phyloP scores from a whole-genome alignment of 805 yeast genomes.

The Wickerhamiella nectarea region DNA sequence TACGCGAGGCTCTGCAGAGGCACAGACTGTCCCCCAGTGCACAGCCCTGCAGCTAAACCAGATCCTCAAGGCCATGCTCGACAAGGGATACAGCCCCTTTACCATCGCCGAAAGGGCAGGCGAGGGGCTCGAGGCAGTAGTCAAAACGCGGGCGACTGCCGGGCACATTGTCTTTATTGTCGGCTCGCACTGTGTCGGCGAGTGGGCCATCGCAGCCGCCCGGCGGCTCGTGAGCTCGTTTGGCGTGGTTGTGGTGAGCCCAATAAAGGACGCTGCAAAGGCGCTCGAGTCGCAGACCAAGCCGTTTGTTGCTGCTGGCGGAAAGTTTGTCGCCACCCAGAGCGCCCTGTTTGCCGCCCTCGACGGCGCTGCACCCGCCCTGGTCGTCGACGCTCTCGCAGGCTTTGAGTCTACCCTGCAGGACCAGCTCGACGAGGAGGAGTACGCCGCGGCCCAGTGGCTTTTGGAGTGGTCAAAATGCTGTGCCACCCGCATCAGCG shows the following conservation, averaged over 20 bases:
- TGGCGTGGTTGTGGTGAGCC: slow-evolving; percentile 42
- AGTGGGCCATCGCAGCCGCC: slow-evolving; percentile 63
- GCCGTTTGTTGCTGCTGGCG: slow-evolving; percentile 49
- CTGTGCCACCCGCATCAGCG: slow-evolving; percentile 42
- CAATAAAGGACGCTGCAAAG: slow-evolving; percentile 15
- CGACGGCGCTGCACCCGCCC: slow-evolving; percentile 51
- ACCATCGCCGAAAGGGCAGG: slow-evolving; percentile 54
- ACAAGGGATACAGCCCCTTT: slow-evolving; percentile 36
- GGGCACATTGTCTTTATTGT: slow-evolving; percentile 50
- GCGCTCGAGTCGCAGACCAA: slow-evolving; percentile 39
- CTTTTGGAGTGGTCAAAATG: slow-evolving; percentile 55
- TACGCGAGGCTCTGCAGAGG: too few relatives aligned
- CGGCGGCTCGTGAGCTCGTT: slow-evolving; percentile 63
- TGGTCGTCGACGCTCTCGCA: slow-evolving; percentile 71
- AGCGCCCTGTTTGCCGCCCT: slow-evolving; percentile 15
- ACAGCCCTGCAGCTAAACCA: slow-evolving; percentile 72
- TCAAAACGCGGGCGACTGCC: slow-evolving; percentile 45
- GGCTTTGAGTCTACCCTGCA: slow-evolving; percentile 62
- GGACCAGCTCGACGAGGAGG: slow-evolving; percentile 34
- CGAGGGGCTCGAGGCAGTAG: slow-evolving; percentile 45
- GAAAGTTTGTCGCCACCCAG: slow-evolving; percentile 35
- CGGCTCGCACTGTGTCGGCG: slow-evolving; percentile 58
- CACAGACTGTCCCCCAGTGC: slow-evolving; percentile 2
- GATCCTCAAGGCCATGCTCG: slow-evolving; percentile 47
- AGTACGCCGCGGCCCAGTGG: slow-evolving; percentile 22